Evolutionary conservation across 352 stramenopile species (phyloP).

Genomic region (Phytophthora constricta): DNA sequence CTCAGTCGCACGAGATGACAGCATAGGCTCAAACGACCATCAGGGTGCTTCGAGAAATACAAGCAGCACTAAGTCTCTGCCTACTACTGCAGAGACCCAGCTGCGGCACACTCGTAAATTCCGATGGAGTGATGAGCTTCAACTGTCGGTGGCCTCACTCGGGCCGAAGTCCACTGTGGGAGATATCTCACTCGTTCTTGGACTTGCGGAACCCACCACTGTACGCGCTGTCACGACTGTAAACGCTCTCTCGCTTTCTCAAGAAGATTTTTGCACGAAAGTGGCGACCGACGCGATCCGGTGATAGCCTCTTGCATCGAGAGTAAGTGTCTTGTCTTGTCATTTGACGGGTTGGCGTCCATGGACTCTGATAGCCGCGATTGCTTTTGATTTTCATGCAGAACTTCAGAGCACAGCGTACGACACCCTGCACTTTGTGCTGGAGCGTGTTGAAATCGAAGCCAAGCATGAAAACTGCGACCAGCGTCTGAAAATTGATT

Average conservation of each 20-base stretch:
- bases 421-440: constrained; percentile 59
- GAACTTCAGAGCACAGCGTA: constrained; percentile 53
- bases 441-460: constrained; percentile 58
- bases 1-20: constrained; percentile 31
- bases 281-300: constrained; percentile 43
- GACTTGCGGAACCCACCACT: constrained; percentile 42
- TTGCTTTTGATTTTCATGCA: no score
- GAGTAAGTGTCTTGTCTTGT: constrained; percentile 24
- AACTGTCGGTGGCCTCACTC: constrained; percentile 45
- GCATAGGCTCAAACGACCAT: not conserved
- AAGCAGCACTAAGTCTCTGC: constrained; percentile 7
- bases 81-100: constrained; percentile 31
- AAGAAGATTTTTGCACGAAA: constrained; percentile 54
- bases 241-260: constrained; percentile 37
- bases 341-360: not conserved
- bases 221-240: constrained; percentile 46
- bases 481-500: constrained; percentile 44
- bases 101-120: constrained; percentile 41
- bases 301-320: constrained; percentile 26
- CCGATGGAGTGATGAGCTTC: constrained; percentile 22
- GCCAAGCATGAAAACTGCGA: constrained; percentile 49
- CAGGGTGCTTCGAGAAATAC: constrained; percentile 8
- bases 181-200: constrained; percentile 49
- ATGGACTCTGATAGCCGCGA: not conserved
- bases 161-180: constrained; percentile 44